phyloP scores from a whole-genome alignment of 2,329 filamentous ascomycete species.

The Ramularia endophylla region DNA sequence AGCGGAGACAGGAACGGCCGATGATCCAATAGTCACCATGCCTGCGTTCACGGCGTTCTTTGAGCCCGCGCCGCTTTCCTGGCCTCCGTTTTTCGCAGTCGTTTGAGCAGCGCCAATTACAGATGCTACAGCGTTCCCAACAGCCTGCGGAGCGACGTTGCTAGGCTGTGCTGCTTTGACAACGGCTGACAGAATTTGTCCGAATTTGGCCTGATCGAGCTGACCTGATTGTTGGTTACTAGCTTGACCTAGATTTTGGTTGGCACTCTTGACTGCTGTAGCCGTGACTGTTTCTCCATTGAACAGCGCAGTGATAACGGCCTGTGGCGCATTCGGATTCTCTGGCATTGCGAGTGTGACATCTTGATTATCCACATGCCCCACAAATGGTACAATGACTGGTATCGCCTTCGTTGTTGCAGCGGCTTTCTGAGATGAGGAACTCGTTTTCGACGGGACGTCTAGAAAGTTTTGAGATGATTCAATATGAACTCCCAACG shows the following conservation, averaged over 20 bases:
- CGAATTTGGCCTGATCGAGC: slow-evolving; percentile 3
- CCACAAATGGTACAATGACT: slow-evolving; percentile 15
- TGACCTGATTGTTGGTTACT: too few relatives aligned
- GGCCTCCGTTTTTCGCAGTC: not conserved
- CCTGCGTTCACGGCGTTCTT: not conserved
- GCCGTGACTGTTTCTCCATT: slow-evolving; percentile 16
- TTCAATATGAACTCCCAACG: slow-evolving; percentile 22
- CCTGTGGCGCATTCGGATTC: slow-evolving; percentile 9
- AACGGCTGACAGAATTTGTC: slow-evolving; percentile 11
- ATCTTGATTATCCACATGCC: slow-evolving; percentile 14
- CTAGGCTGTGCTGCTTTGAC: slow-evolving; percentile 11
- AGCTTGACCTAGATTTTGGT: slow-evolving; percentile 1
- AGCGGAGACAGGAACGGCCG: slow-evolving; percentile 17
- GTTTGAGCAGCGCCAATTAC: slow-evolving; percentile 6
- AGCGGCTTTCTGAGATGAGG: not conserved
- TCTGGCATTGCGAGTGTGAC: slow-evolving; percentile 17
- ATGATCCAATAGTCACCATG: slow-evolving; percentile 15
- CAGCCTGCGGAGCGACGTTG: slow-evolving; percentile 11
- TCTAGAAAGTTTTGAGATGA: slow-evolving; percentile 17
- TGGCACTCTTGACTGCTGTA: slow-evolving; percentile 8
- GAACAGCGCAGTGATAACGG: slow-evolving; percentile 18
- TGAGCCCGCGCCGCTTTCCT: slow-evolving; percentile 2
- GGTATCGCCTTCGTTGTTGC: not conserved
- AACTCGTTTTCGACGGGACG: slow-evolving; percentile 12
- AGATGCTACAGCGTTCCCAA: slow-evolving; percentile 11